phyloP scores from a whole-genome alignment of 2,329 filamentous ascomycete genomes.

The Aspergillus arachidicola region DNA sequence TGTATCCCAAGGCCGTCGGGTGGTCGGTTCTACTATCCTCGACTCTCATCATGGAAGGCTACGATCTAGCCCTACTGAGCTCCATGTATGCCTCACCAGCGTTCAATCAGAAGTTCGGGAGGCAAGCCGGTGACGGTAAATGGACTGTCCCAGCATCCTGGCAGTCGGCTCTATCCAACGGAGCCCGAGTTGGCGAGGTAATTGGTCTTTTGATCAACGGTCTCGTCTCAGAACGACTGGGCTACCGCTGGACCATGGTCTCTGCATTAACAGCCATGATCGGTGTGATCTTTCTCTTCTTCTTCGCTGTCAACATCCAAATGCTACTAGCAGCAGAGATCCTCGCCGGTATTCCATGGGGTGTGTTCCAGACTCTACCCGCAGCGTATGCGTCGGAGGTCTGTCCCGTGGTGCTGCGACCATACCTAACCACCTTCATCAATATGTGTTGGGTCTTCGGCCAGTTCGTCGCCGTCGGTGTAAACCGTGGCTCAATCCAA shows the following conservation, averaged over 20 bases:
- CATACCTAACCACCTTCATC: constrained; percentile 45
- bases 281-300: constrained; percentile 50
- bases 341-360: constrained; percentile 52
- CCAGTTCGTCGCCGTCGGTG: constrained; percentile 50
- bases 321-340: constrained; percentile 50
- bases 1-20: constrained; percentile 38
- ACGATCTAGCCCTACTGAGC: constrained; percentile 40
- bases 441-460: constrained; percentile 48
- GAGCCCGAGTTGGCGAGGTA: constrained; percentile 25
- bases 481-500: constrained; percentile 46
- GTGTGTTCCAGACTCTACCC: constrained; percentile 48
- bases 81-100: constrained; percentile 35
- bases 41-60: constrained; percentile 46
- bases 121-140: constrained; percentile 19
- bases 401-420: constrained; percentile 40
- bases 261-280: constrained; percentile 43
- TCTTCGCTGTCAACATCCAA: constrained; percentile 48
- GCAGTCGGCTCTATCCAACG: constrained; percentile 34
- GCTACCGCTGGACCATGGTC: constrained; percentile 33
- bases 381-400: constrained; percentile 47
- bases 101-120: constrained; percentile 36
- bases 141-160: constrained; percentile 33
- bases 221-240: constrained; percentile 31
- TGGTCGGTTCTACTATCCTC: constrained; percentile 43
- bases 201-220: constrained; percentile 33